Conservation (phyloP, 1,139 yeast genomes). For the Nakaseomyces nivariensis region DNA sequence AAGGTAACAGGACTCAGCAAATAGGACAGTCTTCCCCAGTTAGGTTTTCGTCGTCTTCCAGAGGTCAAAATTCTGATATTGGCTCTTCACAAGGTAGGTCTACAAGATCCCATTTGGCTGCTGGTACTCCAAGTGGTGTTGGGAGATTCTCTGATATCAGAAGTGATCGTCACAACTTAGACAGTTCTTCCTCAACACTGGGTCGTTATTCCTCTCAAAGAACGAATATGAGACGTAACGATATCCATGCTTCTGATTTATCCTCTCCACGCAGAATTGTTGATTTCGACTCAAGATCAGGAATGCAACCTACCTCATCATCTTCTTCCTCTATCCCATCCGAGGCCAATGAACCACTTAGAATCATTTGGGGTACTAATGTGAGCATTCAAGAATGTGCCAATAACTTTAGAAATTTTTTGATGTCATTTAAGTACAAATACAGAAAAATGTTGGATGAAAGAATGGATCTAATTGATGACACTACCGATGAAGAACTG, state of each 20-base stretch:
- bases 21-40: conserved; percentile 35
- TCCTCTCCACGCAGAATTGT: conserved; percentile 41
- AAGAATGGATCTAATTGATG: conserved; percentile 31
- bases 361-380: conserved; percentile 98
- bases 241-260: conserved; percentile 47
- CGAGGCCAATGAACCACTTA: conserved; percentile 56
- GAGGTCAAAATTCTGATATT: conserved; percentile 17
- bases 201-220: conserved; percentile 28
- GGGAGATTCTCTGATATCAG: conserved; percentile 28
- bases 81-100: conserved; percentile 11
- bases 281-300: conserved; percentile 25
- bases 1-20: background rate
- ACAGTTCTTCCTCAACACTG: conserved; percentile 21
- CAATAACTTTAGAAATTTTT: conserved; percentile 67
- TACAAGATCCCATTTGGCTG: conserved; percentile 11
- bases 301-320: conserved; percentile 12
- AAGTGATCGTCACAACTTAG: conserved; percentile 23
- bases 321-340: conserved; percentile 22
- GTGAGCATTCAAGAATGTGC: conserved; percentile 85
- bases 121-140: conserved; percentile 13
- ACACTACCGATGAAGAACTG: conserved; percentile 59
- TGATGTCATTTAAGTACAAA: conserved; percentile 73
- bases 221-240: conserved; percentile 40
- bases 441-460: conserved; percentile 58
- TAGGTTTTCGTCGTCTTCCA: conserved; percentile 38